Base-by-base conservation (phyloP, 2,329 filamentous ascomycete species). In the Pseudogymnoascus sp. region DNA sequence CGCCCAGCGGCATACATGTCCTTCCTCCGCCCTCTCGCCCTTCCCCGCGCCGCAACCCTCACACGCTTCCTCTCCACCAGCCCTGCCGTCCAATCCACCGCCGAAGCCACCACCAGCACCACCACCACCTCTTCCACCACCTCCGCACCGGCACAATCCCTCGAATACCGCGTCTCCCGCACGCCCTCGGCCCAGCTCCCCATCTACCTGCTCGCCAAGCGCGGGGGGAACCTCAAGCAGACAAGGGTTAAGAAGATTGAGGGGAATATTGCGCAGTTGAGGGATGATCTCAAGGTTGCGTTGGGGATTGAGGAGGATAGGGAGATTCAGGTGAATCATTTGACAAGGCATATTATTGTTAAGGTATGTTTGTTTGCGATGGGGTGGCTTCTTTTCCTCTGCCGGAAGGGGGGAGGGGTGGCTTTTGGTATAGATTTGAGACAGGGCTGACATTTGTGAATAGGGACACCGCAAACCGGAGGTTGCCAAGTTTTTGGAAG, bases 181-280 rank as follows among this genome's bases (percentile, higher is more conserved):
- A 93, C 91, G 2, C 77, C 80, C 1, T 87, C 84, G 38, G 83
- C 86, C 59, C 85, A 91, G 68, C 78, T 95, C 2, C 86, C 91
- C 24, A 83, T 97, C 50, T 99, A 97, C 77, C 80, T 86, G 14
- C 80, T 86, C 68, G 79, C 77, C 67, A 93, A 90, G 78, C 81
- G 85, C 11, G 91, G 91, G 61, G 90, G 91, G 13, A 95, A 90
- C 67, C 81, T 86, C 72, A 84, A 86, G 70, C 76, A 89, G 70
- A 96, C 93, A 4, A 76, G 85, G 63, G 77, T 99, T 63, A 89
- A 91, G 74, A 92, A 90, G 76, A 82, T 93, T 60, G 86, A 91
- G 64, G 95, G 95, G 14, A 83, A 96, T 73, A 71, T 86, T 60
- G 75, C 78, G 33, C 82, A 79, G 2, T 73, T 97, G 67, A 80